Percentiles rank a stretch among this genome's conserved stretches.
These are phyloP conservation scores for Corynascus novoguineensis DNA, from an alignment of 495 filamentous ascomycete species.

Conservation along the genomic window DNA sequence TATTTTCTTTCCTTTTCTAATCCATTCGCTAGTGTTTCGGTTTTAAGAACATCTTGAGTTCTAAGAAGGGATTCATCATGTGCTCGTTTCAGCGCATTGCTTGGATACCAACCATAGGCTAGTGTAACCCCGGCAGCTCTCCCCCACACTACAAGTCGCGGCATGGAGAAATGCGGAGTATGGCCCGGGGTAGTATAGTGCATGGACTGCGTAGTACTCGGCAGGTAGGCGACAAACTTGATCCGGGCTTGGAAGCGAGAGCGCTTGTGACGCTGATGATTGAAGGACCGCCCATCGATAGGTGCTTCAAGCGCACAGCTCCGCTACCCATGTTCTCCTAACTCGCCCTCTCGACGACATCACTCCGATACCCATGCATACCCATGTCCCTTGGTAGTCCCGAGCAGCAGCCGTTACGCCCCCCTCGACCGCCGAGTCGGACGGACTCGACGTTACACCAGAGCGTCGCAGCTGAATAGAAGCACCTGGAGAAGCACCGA, in stretches of 20 bases:
- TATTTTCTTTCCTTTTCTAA: no score
- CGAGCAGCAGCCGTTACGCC: not conserved
- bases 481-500: slow-evolving; percentile 11
- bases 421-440: not conserved
- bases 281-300: no score
- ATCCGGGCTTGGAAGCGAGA: no score
- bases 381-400: not conserved
- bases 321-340: not conserved
- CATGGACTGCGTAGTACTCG: not conserved
- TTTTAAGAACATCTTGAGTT: no score
- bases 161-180: not conserved
- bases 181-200: not conserved
- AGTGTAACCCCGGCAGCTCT: no score
- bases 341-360: not conserved
- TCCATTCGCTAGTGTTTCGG: no score
- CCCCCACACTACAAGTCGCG: not conserved
- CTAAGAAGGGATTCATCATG: no score
- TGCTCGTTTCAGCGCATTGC: no score
- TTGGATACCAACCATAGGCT: no score
- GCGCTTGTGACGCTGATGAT: no score
- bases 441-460: not conserved
- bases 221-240: no score
- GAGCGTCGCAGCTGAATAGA: not conserved
- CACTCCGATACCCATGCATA: not conserved
- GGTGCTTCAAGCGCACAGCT: not conserved